Evolutionary conservation across 306 rosid species (phyloP).

Genomic region (Casuarina cunninghamiana): DNA sequence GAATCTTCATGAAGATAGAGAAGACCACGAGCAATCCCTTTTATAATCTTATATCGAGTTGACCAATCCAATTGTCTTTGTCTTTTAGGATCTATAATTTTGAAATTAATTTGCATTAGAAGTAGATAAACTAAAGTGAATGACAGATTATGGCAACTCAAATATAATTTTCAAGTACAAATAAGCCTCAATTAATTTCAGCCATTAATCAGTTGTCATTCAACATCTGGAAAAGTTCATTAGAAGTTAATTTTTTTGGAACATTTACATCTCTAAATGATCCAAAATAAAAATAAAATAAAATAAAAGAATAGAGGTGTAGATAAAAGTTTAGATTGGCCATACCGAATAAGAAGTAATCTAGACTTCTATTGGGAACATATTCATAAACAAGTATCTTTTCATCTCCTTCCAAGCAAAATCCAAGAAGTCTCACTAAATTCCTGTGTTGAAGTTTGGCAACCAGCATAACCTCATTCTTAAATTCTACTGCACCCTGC

Average conservation of each 20-base stretch:
- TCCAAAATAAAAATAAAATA: neutral
- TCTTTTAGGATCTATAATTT: constrained; percentile 28
- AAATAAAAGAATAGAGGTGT: neutral
- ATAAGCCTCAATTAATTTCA: no score
- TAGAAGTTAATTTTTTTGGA: neutral
- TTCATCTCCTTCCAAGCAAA: constrained; percentile 40
- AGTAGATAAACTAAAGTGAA: no score
- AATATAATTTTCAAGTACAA: no score
- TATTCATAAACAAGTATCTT: constrained; percentile 42
- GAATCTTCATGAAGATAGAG: constrained; percentile 47
- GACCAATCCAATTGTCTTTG: constrained; percentile 38
- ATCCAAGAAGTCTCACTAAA: constrained; percentile 20
- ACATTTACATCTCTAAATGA: neutral
- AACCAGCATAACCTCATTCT: constrained; percentile 40
- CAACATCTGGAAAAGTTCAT: neutral
- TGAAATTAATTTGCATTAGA: neutral
- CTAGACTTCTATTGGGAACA: constrained; percentile 40
- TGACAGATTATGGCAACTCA: no score
- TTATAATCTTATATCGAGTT: constrained; percentile 33
- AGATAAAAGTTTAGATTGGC: no score
- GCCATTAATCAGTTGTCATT: neutral
- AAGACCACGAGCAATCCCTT: constrained; percentile 36
- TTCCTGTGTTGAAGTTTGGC: constrained; percentile 37
- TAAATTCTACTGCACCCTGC: constrained; percentile 39
- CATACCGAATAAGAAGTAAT: constrained; percentile 23